Evolutionary conservation across 1,284 basidiomycete genomes (phyloP).

Genomic region (Ustilago trichophora): DNA sequence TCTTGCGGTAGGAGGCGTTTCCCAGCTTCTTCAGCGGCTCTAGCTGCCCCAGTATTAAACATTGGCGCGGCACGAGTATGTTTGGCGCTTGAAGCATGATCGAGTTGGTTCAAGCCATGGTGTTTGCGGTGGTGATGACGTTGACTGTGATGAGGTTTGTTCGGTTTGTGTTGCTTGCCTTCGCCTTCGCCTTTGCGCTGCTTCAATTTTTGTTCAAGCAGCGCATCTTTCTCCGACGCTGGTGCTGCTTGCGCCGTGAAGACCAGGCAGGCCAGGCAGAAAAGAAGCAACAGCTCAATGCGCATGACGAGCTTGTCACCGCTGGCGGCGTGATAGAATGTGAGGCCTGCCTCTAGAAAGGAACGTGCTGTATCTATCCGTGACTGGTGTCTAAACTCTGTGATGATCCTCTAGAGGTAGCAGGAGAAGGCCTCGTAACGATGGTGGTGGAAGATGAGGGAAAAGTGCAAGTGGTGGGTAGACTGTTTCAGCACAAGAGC

Average conservation of each 20-base stretch:
- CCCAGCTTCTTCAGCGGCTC: neutral
- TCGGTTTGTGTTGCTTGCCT: neutral
- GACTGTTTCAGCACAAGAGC: too few species aligned
- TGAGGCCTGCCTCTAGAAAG: conserved; percentile 19
- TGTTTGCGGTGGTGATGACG: conserved; percentile 1
- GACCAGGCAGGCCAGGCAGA: conserved; percentile 31
- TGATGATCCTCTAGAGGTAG: neutral
- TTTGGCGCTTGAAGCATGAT: conserved; percentile 1
- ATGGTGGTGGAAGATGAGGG: too few species aligned
- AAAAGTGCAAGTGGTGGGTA: too few species aligned
- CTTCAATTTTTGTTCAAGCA: neutral
- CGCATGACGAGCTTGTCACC: conserved; percentile 17
- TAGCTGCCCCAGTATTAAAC: neutral
- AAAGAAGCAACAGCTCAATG: conserved; percentile 8
- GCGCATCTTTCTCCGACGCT: conserved; percentile 3
- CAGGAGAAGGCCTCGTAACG: neutral
- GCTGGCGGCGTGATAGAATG: neutral
- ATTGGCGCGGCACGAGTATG: neutral
- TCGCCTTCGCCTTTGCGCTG: neutral
- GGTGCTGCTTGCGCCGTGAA: conserved; percentile 37
- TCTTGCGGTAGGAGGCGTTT: neutral
- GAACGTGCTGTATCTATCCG: neutral
- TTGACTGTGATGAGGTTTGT: neutral
- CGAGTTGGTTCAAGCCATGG: too few species aligned
- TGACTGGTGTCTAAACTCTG: neutral